Conservation (phyloP, 306 rosid genomes). For the Vigna reflexopilosa region DNA sequence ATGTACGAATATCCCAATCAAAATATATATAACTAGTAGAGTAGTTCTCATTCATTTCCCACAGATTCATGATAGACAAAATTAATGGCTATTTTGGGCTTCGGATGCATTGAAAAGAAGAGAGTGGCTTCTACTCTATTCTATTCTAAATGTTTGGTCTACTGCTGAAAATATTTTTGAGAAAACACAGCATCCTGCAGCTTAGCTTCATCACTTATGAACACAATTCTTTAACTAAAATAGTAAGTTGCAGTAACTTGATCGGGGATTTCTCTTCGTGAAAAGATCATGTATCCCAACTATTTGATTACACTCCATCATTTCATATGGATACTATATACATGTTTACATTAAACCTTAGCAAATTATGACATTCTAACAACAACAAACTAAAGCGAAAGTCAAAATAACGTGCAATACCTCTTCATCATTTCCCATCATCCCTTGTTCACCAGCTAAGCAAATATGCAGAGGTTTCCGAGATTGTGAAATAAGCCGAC, state of each 20-base stretch:
- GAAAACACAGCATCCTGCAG: not conserved
- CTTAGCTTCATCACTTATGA: constrained; percentile 3
- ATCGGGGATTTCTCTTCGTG: not conserved
- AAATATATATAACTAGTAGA: not conserved
- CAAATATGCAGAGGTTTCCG: constrained; percentile 48
- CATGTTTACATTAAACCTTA: not conserved
- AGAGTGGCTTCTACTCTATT: not conserved
- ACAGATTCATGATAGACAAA: constrained; percentile 32
- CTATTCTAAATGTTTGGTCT: constrained; percentile 3
- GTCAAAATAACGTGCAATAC: constrained; percentile 46
- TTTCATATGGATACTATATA: constrained; percentile 17
- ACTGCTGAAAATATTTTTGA: not conserved
- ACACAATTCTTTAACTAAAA: constrained; percentile 10
- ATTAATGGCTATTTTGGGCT: constrained; percentile 2
- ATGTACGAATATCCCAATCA: constrained; percentile 19
- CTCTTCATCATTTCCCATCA: constrained; percentile 54
- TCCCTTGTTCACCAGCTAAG: constrained; percentile 61
- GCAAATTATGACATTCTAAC: not conserved
- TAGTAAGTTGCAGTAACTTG: not conserved
- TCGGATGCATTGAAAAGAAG: not conserved
- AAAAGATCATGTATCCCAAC: not conserved
- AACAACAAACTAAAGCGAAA: not conserved
- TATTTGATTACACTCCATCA: not conserved
- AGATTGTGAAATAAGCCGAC: constrained; percentile 37
- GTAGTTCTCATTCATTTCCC: not conserved